phyloP scores from a whole-genome alignment of 2,329 filamentous ascomycete species.

The Colletotrichum filicis region DNA sequence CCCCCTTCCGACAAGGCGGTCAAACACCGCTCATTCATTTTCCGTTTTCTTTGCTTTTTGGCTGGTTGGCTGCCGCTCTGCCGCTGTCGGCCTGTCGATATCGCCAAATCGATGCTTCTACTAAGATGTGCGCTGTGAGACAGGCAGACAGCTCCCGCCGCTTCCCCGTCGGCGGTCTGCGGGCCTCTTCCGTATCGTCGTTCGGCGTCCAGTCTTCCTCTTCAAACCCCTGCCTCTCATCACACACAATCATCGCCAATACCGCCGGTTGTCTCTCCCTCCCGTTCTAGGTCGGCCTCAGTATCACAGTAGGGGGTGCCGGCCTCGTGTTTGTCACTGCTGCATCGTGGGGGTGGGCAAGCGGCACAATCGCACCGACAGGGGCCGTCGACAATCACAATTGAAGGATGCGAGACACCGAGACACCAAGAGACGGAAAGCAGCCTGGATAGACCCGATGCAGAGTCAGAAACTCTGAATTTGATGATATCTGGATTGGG shows the following conservation, averaged over 20 bases:
- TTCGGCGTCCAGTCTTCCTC: neutral
- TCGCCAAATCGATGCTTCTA: neutral
- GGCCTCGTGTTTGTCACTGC: conserved; percentile 17
- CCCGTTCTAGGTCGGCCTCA: neutral
- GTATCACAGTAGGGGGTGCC: neutral
- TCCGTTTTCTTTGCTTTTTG: conserved; percentile 19
- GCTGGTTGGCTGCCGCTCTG: conserved; percentile 5
- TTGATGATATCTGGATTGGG: neutral
- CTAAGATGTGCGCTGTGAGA: neutral
- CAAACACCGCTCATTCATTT: conserved; percentile 35
- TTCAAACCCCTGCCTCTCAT: neutral
- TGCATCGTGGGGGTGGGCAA: conserved; percentile 25
- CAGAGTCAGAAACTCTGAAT: conserved; percentile 1
- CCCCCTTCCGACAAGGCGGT: conserved; percentile 28
- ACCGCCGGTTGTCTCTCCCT: neutral
- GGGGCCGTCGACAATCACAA: neutral
- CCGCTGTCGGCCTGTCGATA: neutral
- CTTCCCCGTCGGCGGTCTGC: conserved; percentile 30
- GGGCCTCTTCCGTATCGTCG: neutral
- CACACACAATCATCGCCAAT: neutral
- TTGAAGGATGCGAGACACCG: neutral
- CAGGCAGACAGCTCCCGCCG: conserved; percentile 12
- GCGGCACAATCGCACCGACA: neutral
- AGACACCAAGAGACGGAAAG: neutral
- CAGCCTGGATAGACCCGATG: neutral